Base-by-base conservation (phyloP, 225 moss, liverwort and hornwort genomes). In the Pseudisothecium myosuroides region DNA sequence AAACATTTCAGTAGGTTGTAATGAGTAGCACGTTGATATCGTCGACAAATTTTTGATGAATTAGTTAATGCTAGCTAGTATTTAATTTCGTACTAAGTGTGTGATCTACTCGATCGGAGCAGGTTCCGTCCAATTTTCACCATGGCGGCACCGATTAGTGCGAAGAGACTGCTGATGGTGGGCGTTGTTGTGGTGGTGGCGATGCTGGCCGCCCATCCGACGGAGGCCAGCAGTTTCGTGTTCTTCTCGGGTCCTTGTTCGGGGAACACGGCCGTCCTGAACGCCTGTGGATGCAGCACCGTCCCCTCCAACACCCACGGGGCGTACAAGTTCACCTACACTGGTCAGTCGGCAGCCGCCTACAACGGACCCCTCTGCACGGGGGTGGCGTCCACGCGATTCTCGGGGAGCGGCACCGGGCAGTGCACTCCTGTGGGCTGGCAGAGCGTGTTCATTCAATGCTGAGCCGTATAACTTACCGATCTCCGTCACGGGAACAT, bases 371-470 rank as follows among this genome's bases (percentile, higher is more conserved):
- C 15, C 17, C 22, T 34, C 20, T 89, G 87, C 91, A 84, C 73
- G 20, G 91, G 91, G 19, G 17, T 2, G 13, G n/a, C 91, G 7
- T 4, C 56, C 4, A 74, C 84, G 12, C 65, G 7, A 21, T 91
- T 89, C 63, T 4, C 2, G 15, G 34, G 14, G 15, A 24, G 14
- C 31, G 4, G 8, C 41, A 21, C 64, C 58, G 10, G 3, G 17
- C 87, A 80, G 28, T 89, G 91, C n/a, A 1, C 5, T 9, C 2
- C 52, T 11, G 28, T 84, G 8, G 91, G 91, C 15, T 91, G 87
- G 91, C 36, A 22, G 36, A 91, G 91, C 61, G 83, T 89, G n/a
- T 91, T 77, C 24, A 87, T 91, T 34, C 89, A 84, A 19, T 91
- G 91, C 89, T 89, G 34, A 80, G 61, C 50, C 52, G 32, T 19